Percentiles rank a stretch among this genome's conserved stretches.
phyloP scores from a whole-genome alignment of 1,284 basidiomycete genomes.

The Sporisorium iseilematis-ciliati region DNA sequence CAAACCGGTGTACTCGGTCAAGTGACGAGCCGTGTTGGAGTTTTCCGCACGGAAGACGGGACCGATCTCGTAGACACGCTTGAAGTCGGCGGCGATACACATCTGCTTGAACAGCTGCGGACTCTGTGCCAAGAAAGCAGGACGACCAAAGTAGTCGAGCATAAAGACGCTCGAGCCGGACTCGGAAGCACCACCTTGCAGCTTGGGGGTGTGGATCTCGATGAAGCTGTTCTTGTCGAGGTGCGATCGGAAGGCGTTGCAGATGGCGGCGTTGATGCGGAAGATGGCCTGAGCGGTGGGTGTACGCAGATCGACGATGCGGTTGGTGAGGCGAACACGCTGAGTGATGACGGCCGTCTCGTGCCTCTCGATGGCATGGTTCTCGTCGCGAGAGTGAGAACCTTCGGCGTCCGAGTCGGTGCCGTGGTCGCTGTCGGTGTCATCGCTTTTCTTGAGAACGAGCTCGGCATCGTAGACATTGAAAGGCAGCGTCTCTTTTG shows the following conservation, averaged over 20 bases:
- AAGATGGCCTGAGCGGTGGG: constrained; percentile 64
- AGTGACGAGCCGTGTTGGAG: constrained; percentile 65
- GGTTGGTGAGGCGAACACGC: constrained; percentile 63
- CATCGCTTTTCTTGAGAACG: constrained; percentile 47
- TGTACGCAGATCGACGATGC: constrained; percentile 64
- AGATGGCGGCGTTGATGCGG: constrained; percentile 63
- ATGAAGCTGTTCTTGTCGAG: constrained; percentile 57
- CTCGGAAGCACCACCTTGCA: constrained; percentile 66
- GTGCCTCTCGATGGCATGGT: constrained; percentile 38
- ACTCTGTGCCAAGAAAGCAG: constrained; percentile 63
- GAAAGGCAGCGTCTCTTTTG: constrained; percentile 62
- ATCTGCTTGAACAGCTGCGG: constrained; percentile 68
- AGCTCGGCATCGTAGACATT: constrained; percentile 65
- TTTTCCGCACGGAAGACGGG: constrained; percentile 68
- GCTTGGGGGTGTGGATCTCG: constrained; percentile 67
- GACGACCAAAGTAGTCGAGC: constrained; percentile 66
- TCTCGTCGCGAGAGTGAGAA: constrained; percentile 26
- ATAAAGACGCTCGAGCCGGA: constrained; percentile 64
- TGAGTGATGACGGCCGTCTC: constrained; percentile 53
- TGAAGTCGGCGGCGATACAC: constrained; percentile 65
- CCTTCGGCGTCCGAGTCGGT: constrained; percentile 32
- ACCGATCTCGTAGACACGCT: constrained; percentile 66
- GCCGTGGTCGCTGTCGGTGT: constrained; percentile 31
- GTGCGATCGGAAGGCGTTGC: constrained; percentile 61
- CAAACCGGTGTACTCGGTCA: constrained; percentile 67